Evolutionary conservation across 202 grass and related monocot genomes (phyloP).

Genomic region (Dendrocalamus latiflorus): DNA sequence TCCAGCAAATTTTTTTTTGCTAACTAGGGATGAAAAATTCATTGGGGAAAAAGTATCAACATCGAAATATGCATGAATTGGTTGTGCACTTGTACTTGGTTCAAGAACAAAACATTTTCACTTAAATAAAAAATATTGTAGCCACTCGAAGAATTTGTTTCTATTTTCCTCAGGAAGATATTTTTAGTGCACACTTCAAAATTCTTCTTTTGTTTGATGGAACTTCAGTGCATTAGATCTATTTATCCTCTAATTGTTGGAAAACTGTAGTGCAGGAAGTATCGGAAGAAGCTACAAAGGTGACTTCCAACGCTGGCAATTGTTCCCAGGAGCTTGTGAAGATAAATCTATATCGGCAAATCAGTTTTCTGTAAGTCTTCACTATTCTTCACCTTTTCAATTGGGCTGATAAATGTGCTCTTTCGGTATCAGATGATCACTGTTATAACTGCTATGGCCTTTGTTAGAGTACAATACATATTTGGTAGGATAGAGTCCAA

Average conservation of each 20-base stretch:
- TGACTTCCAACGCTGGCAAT: constrained; percentile 95
- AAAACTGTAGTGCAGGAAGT: constrained; percentile 83
- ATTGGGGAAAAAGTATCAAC: background rate
- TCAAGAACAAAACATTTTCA: background rate
- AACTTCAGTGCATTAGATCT: background rate
- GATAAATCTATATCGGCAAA: constrained; percentile 72
- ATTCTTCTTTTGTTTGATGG: constrained; percentile 1
- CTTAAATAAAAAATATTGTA: background rate
- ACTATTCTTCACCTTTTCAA: background rate
- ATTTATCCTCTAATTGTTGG: constrained; percentile 31
- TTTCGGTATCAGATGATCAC: background rate
- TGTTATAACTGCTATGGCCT: too few relatives aligned
- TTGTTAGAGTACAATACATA: too few relatives aligned
- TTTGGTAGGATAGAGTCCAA: too few relatives aligned
- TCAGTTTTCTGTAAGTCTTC: constrained; percentile 92
- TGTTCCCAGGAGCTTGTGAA: constrained; percentile 78
- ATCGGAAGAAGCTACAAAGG: constrained; percentile 98
- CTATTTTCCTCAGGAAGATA: background rate
- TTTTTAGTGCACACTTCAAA: background rate
- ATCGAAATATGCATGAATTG: background rate
- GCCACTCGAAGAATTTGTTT: background rate
- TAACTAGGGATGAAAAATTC: background rate
- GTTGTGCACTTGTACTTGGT: background rate
- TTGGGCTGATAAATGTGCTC: background rate
- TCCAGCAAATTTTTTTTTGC: background rate